Percentiles rank a stretch among this genome's conserved stretches.
Conservation (phyloP, 1,139 yeast genomes). For the Pneumocystis canis region DNA sequence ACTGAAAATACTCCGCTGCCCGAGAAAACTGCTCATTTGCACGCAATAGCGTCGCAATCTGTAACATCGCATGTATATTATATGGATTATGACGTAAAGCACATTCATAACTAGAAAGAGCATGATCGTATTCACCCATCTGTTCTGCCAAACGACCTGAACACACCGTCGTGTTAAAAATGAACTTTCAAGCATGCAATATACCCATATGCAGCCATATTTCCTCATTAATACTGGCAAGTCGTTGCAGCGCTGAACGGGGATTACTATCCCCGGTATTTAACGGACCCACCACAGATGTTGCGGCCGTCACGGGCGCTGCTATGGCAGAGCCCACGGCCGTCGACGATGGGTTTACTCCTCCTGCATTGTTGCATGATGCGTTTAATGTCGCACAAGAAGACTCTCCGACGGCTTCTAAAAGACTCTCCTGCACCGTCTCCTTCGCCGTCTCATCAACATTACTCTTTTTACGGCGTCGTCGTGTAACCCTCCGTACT, state of each 20-base stretch:
- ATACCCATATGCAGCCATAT: constrained; percentile 71
- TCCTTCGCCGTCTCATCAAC: too few species aligned
- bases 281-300: neutral
- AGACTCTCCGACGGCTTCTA: neutral
- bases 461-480: neutral
- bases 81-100: constrained; percentile 78
- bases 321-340: neutral
- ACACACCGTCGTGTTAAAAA: too few species aligned
- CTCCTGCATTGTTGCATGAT: too few species aligned
- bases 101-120: constrained; percentile 77
- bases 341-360: neutral
- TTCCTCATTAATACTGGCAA: constrained; percentile 50
- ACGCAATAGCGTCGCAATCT: constrained; percentile 76
- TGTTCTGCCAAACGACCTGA: constrained; percentile 74
- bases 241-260: constrained; percentile 19
- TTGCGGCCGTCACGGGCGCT: neutral
- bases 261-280: neutral
- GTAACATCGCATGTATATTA: constrained; percentile 69
- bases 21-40: constrained; percentile 74
- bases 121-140: constrained; percentile 77
- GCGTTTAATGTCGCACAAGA: too few species aligned
- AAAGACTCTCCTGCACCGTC: too few species aligned
- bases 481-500: neutral
- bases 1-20: constrained; percentile 86
- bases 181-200: constrained; percentile 4